Base-by-base conservation (phyloP, 1,284 basidiomycete genomes). In the Apiotrichum siamense region DNA sequence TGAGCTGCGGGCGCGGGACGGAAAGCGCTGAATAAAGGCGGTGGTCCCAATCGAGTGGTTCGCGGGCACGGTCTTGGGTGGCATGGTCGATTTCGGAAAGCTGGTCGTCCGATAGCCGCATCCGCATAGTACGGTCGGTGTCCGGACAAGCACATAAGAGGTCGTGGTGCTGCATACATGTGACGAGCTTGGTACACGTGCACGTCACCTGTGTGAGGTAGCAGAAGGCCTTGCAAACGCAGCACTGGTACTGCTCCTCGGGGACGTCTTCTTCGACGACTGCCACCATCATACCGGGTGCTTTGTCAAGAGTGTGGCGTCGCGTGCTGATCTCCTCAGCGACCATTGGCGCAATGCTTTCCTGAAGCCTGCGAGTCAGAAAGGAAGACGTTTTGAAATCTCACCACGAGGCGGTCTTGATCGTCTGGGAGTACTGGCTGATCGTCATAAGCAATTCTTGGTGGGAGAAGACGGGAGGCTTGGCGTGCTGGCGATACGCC, bases 391-490 rank as follows among this genome's bases (percentile, higher is more conserved):
- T 18, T n/a, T 11, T 17, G 18, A 17, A 3, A 41, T 35, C 85
- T 58, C 66, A 90, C 94, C 94, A 97, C 57, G 87, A 77, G 3
- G 94, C 89, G 23, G 92, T 96, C 69, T 86, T 85, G 64, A 96
- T 91, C n/a, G 87, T 85, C 54, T 86, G 83, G 6, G 91, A 92
- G 72, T 96, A 89, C 65, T 92, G 85, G 18, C 87, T 91, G 66
- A 97, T 93, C 17, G 93, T 97, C 67, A 97, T 83, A 58, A 99
- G 79, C 23, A 98, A 81, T 76, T 98, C 94, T 62, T 97, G 90
- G 72, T 98, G 96, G 25, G 92, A 97, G 75, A 99, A 99, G 7
- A 98, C 96, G 2, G 96, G 94, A 27, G 87, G 78, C 71, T 97
- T 97, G 72, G 83, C 78, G 72, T 97, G 88, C 54, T 86, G 82